Evolutionary conservation across 345 rosid genomes (phyloP).

Genomic region (Reutealis trisperma): DNA sequence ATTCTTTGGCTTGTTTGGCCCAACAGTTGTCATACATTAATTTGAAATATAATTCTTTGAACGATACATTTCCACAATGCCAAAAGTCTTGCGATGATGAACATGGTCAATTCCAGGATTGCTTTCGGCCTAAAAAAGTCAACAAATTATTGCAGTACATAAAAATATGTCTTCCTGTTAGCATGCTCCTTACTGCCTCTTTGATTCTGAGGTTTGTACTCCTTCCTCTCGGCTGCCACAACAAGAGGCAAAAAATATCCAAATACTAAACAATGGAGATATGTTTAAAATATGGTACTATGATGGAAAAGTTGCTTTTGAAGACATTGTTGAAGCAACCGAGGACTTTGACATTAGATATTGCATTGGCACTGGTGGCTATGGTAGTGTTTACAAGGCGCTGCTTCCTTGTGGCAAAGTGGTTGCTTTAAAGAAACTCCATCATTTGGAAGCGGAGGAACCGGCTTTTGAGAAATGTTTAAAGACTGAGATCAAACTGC

Average conservation of each 20-base stretch:
- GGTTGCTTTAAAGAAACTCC: constrained; percentile 8
- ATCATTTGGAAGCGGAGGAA: neutral
- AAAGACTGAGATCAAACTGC: neutral
- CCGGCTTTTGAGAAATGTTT: neutral
- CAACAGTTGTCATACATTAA: no score
- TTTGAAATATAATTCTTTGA: neutral
- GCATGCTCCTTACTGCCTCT: neutral
- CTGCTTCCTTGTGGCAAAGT: neutral
- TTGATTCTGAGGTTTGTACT: neutral
- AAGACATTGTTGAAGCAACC: constrained; percentile 10
- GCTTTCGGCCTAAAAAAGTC: neutral
- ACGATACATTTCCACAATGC: neutral
- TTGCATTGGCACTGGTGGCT: neutral
- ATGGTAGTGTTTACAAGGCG: constrained; percentile 3
- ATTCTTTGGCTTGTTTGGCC: neutral
- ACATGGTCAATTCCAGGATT: no score
- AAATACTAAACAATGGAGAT: neutral
- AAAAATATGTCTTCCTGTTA: neutral
- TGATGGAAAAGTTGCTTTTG: constrained; percentile 6
- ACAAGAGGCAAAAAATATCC: neutral
- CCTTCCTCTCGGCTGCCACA: neutral
- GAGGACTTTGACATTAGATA: constrained; percentile 6
- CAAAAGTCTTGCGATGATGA: neutral
- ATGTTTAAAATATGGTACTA: neutral
- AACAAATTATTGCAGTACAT: neutral